Evolutionary conservation across 176 grass and related monocot genomes (phyloP), one percentile per base, ranked within the genome.

Genomic region (Areca catechu): DNA sequence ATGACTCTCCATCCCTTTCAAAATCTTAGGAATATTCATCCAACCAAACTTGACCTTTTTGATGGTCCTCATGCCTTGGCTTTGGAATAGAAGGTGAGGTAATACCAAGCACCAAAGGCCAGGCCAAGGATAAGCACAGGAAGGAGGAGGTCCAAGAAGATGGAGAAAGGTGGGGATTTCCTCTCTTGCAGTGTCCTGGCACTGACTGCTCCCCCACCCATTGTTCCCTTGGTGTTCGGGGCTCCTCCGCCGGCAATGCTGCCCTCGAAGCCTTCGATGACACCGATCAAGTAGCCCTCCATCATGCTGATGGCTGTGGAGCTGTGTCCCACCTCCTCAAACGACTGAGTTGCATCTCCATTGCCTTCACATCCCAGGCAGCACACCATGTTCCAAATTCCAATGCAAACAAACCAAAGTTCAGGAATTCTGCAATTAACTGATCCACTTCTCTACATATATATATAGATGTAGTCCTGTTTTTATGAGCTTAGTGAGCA

Each of bases 281-380:
- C 61, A 50, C 88, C 88, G 0, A 92, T 86, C 24, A 74, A 22
- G 52, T 80, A 92, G 68, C 24, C 69, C 72, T 71, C 74, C 88
- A 92, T 83, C 83, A 92, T 86, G 61, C 76, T 75, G 27, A 77
- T 51, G 58, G 88, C 88, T 53, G 79, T 79, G 5, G 88, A 65
- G 66, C 83, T 92, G 73, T 93, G 88, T 83, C 88, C n/a, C 29
- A 87, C 83, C 64, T 93, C 84, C 76, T 93, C 83, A 75, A 93
- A 93, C 66, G 65, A 66, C 50, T 80, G 73, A 0, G 79, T 93
- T 23, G 88, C 88, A 68, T 93, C 88, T 61, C 79, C 76, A 28
- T 72, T 80, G 50, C 73, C 88, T 93, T 83, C 58, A 78, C 16
- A 48, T 14, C 37, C 17, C 16, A 22, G 27, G 27, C 57, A 60